Base-by-base conservation (phyloP, 768 basidiomycete species). In the Phaeolepiota aurea region DNA sequence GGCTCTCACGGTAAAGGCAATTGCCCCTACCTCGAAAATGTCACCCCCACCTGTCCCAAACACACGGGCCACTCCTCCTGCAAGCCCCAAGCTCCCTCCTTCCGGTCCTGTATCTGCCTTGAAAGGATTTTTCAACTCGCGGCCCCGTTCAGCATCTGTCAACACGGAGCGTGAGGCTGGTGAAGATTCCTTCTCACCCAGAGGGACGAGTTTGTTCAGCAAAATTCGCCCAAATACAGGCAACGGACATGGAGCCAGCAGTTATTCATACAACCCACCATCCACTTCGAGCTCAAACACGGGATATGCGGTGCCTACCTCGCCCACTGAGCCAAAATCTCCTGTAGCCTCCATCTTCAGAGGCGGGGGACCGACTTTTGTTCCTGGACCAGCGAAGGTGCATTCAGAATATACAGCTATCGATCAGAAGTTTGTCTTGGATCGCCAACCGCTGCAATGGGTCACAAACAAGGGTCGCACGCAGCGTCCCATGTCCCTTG, bases 101-200 rank as follows among this genome's bases (percentile, higher is more conserved):
- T 49, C 60, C 14, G 54, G 58, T 38, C 67, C 74, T 7, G 75
- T 81, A 13, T 71, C 77, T 3, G 69, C 79, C 2, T 55, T 83
- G 33, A 82, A 77, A 50, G 72, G 76, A 20, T 82, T 82, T 48
- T 58, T 66, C 20, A 61, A 58, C 12, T 49, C 59, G 20, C 74
- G 81, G 3, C 76, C 79, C 23, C 72, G 77, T 28, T 65, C 74
- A 12, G 62, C 71, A 5, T 67, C 70, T 4, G 54, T 68, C n/a
- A 63, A 68, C 20, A 61, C 53, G 22, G 63, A 62, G 44, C 59
- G 52, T 22, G 64, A 47, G 53, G 48, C 38, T 5, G 55, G 53
- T 10, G 65, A 78, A 40, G 78, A 78, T 12, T 79, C 79, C 7
- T 81, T 82, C 43, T 64, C 67, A 18, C 68, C 67, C 25, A 74